Conservation (phyloP, 2,329 filamentous ascomycete species). For the Fusarium brachygibbosum region DNA sequence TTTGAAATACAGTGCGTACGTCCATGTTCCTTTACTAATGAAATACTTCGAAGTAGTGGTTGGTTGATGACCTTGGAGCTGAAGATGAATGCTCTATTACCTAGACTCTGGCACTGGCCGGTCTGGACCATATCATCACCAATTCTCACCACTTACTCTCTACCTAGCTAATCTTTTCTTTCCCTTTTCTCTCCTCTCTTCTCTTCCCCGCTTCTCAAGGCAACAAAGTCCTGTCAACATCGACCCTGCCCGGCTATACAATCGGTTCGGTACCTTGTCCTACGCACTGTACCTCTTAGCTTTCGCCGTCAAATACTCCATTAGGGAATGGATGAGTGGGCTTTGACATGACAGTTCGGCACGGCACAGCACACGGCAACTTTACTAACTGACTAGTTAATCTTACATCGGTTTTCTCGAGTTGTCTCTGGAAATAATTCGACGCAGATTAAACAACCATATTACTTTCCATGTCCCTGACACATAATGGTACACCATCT, state of each 20-base stretch:
- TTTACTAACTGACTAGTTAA: neutral
- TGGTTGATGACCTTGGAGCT: too few relatives aligned
- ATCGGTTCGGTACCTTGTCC: conserved; percentile 9
- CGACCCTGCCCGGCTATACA: conserved; percentile 15
- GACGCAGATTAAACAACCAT: neutral
- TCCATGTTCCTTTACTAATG: too few relatives aligned
- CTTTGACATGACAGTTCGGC: conserved; percentile 11
- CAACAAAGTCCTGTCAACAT: neutral
- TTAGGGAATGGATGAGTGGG: conserved; percentile 6
- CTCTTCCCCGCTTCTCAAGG: neutral
- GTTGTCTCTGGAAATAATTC: too few relatives aligned
- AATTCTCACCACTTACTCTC: neutral
- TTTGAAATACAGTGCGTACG: neutral
- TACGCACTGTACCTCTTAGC: conserved; percentile 3
- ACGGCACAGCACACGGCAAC: conserved; percentile 7
- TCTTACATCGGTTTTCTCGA: too few relatives aligned
- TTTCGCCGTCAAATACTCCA: conserved; percentile 15
- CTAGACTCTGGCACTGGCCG: neutral
- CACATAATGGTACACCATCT: too few relatives aligned
- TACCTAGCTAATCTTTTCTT: neutral
- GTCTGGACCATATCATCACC: neutral
- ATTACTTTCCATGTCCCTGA: neutral
- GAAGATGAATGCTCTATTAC: neutral
- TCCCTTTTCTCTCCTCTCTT: neutral
- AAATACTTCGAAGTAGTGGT: too few relatives aligned